These are phyloP conservation scores for Trichoderma gracile DNA, from an alignment of 2,329 filamentous ascomycete species.

Conservation along the genomic window DNA sequence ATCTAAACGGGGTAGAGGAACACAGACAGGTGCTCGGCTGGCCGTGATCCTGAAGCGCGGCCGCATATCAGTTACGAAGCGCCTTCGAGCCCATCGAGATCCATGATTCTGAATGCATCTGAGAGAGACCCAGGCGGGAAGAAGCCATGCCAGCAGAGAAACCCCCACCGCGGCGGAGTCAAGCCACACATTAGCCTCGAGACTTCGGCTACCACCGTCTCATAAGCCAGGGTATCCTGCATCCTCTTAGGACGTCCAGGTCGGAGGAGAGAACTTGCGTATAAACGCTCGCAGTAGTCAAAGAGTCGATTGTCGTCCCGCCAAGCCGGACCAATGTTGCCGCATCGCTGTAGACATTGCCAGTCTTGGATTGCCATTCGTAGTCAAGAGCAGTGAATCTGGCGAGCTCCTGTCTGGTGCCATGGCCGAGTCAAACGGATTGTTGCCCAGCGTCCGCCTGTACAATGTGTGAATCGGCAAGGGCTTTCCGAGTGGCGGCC, in stretches of 20 bases:
- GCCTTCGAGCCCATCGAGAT: not conserved
- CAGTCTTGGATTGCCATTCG: not conserved
- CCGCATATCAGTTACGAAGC: not conserved
- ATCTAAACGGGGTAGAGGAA: not conserved
- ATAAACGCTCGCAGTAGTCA: not conserved
- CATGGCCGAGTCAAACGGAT: not conserved
- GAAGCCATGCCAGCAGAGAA: not conserved
- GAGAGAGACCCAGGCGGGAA: not conserved
- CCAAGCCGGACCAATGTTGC: not conserved
- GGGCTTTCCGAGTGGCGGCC: not conserved
- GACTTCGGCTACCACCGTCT: slow-evolving; percentile 1
- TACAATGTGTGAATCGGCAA: not conserved
- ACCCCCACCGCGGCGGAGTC: slow-evolving; percentile 12
- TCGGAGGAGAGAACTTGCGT: not conserved
- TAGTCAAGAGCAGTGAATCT: not conserved
- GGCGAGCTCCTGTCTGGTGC: not conserved
- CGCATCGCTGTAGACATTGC: not conserved
- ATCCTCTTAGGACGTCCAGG: not conserved
- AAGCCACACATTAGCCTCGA: not conserved
- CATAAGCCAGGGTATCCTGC: not conserved
- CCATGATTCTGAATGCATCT: not conserved
- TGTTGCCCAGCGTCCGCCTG: not conserved
- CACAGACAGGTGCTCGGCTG: no score
- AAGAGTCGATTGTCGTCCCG: not conserved
- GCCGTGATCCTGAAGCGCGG: not conserved